Evolutionary conservation across 2,329 filamentous ascomycete genomes (phyloP).

Genomic region (Diaporthe sp.): DNA sequence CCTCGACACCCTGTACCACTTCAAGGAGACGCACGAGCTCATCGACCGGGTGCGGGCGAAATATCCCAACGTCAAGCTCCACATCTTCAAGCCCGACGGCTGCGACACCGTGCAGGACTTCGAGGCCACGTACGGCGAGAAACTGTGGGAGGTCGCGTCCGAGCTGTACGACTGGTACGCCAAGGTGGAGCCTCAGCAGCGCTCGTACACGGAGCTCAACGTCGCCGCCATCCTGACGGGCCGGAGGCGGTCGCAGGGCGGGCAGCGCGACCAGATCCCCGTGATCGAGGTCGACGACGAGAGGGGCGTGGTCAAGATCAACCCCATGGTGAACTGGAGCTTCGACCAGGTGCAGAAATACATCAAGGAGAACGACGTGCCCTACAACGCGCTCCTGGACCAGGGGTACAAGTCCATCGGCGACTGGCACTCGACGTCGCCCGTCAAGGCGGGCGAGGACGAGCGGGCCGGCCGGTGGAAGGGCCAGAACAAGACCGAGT

Average conservation of each 20-base stretch:
- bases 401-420: slow-evolving; percentile 97
- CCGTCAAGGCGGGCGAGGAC: slow-evolving; percentile 91
- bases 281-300: slow-evolving; percentile 93
- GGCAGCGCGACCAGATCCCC: slow-evolving; percentile 89
- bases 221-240: slow-evolving; percentile 94
- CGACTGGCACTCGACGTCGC: slow-evolving; percentile 97
- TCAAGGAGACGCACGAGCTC: slow-evolving; percentile 80
- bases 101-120: slow-evolving; percentile 82
- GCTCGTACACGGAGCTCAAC: slow-evolving; percentile 88
- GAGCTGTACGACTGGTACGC: slow-evolving; percentile 97
- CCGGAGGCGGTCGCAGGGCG: slow-evolving; percentile 91
- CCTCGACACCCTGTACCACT: slow-evolving; percentile 88
- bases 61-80: slow-evolving; percentile 85
- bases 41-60: slow-evolving; percentile 80
- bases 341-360: slow-evolving; percentile 93
- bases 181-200: slow-evolving; percentile 96
- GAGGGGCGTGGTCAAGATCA: slow-evolving; percentile 94
- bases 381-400: slow-evolving; percentile 93
- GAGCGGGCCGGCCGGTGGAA: slow-evolving; percentile 98
- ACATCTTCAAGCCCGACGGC: slow-evolving; percentile 90
- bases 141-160: slow-evolving; percentile 85
- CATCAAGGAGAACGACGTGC: slow-evolving; percentile 86
- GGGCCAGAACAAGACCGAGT: slow-evolving; percentile 95
- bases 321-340: slow-evolving; percentile 94
- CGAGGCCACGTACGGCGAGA: slow-evolving; percentile 83